A percentile compares a stretch with the other conserved stretches of the same genome.
phyloP scores from a whole-genome alignment of 2,329 filamentous ascomycete genomes.

The Remersonia thermophila region DNA sequence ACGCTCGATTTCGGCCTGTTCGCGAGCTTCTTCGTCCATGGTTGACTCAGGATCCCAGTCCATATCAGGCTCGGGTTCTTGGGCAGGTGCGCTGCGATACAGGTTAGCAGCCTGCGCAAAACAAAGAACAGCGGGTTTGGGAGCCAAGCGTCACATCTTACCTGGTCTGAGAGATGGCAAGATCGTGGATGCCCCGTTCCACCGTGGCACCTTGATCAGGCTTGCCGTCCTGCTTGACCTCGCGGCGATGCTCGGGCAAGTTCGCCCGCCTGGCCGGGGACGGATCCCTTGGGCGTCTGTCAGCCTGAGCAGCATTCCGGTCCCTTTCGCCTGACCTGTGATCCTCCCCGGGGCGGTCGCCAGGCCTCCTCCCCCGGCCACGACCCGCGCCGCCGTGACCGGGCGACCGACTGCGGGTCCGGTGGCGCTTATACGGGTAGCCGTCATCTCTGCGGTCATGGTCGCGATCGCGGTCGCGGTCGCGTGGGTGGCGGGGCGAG shows the following conservation, averaged over 20 bases:
- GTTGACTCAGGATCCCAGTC: slow-evolving; percentile 44
- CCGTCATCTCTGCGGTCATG: slow-evolving; percentile 21
- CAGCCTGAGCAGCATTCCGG: slow-evolving; percentile 35
- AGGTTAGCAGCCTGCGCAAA: neutral
- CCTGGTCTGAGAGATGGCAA: slow-evolving; percentile 24
- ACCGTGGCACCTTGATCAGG: slow-evolving; percentile 47
- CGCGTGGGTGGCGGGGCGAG: slow-evolving; percentile 12
- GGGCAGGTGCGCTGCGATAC: slow-evolving; percentile 4
- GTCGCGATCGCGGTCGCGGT: slow-evolving; percentile 24
- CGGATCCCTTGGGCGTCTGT: slow-evolving; percentile 39
- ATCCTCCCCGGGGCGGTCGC: slow-evolving; percentile 19
- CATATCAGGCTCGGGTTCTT: slow-evolving; percentile 18
- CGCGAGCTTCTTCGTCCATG: slow-evolving; percentile 48
- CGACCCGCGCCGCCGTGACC: slow-evolving; percentile 19
- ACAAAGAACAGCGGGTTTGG: neutral
- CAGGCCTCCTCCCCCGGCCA: slow-evolving; percentile 1
- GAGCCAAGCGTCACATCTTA: slow-evolving; percentile 18
- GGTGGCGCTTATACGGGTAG: slow-evolving; percentile 21
- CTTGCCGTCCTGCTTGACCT: slow-evolving; percentile 53
- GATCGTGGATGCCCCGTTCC: slow-evolving; percentile 25
- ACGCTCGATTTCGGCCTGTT: slow-evolving; percentile 67
- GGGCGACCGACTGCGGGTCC: slow-evolving; percentile 20
- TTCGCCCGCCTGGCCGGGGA: slow-evolving; percentile 53
- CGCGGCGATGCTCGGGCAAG: slow-evolving; percentile 45
- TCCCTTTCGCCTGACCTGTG: slow-evolving; percentile 20